phyloP scores from a whole-genome alignment of 106 monocot genomes.

The Dendrobium officinale region DNA sequence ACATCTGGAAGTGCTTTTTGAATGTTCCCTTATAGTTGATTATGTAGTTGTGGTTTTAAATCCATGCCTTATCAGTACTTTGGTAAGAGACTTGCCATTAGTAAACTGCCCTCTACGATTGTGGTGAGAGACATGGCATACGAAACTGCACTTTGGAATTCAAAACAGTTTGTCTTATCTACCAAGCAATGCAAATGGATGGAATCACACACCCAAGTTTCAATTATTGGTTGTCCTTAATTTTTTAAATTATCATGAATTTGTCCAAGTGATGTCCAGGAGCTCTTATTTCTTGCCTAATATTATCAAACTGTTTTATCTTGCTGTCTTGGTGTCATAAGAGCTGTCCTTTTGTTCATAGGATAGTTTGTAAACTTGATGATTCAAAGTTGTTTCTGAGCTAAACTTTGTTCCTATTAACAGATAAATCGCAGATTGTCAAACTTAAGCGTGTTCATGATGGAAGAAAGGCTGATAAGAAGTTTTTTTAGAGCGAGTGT shows the following conservation, averaged over 20 bases:
- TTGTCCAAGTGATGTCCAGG: neutral
- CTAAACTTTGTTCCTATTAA: neutral
- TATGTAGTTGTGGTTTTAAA: too few relatives aligned
- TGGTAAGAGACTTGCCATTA: neutral
- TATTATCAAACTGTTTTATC: neutral
- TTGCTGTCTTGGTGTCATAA: neutral
- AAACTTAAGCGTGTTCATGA: conserved; percentile 43
- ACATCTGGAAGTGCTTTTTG: neutral
- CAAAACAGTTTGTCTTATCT: neutral
- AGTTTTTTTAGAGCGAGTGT: conserved; percentile 17
- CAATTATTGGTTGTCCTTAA: neutral
- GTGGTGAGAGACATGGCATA: neutral
- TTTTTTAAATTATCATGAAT: neutral
- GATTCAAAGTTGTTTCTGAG: neutral
- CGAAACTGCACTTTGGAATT: neutral
- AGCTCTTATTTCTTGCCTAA: neutral
- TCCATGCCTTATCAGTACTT: too few relatives aligned
- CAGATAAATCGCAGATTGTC: conserved; percentile 39
- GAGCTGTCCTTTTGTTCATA: neutral
- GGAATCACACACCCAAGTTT: neutral
- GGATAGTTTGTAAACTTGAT: neutral
- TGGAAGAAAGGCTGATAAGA: conserved; percentile 45
- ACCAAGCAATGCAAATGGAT: neutral
- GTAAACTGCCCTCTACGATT: neutral
- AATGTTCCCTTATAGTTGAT: too few relatives aligned